Conservation (phyloP, 306 rosid species). For the Sicyos baderoa region DNA sequence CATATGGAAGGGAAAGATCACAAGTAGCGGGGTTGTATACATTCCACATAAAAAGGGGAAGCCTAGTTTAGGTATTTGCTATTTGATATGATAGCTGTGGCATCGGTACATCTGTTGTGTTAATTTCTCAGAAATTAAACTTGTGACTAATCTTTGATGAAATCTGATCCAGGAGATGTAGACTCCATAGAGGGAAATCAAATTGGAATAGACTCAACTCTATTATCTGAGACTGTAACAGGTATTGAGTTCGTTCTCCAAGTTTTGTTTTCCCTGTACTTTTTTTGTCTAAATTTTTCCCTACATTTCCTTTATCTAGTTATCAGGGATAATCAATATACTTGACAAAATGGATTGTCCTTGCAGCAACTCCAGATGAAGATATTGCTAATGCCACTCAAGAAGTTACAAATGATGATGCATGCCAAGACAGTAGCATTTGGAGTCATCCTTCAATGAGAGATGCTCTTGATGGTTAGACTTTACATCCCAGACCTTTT, state of each 20-base stretch:
- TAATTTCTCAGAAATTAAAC: background rate
- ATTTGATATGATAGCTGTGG: constrained; percentile 7
- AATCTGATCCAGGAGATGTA: constrained; percentile 29
- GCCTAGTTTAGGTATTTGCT: constrained; percentile 29
- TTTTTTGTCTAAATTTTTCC: background rate
- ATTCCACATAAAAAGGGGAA: constrained; percentile 31
- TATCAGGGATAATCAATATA: background rate
- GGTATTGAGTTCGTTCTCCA: constrained; percentile 9
- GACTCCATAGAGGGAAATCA: constrained; percentile 26
- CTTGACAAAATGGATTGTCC: constrained; percentile 7
- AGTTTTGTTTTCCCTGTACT: background rate
- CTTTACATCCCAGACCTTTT: background rate
- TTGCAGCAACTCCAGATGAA: constrained; percentile 18
- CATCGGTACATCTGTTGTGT: background rate
- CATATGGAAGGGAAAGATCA: constrained; percentile 45
- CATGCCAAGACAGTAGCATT: constrained; percentile 16
- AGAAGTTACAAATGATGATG: constrained; percentile 24
- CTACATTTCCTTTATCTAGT: constrained; percentile 6
- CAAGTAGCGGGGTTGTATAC: constrained; percentile 38
- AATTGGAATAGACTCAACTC: constrained; percentile 24
- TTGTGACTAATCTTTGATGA: constrained; percentile 8
- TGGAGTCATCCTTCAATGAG: constrained; percentile 25
- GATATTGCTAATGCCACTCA: constrained; percentile 17
- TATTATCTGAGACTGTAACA: background rate
- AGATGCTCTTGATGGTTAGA: constrained; percentile 29